Percentiles rank a stretch among this genome's conserved stretches.
phyloP scores from a whole-genome alignment of 345 rosid species.

The Gossypium longicalyx region DNA sequence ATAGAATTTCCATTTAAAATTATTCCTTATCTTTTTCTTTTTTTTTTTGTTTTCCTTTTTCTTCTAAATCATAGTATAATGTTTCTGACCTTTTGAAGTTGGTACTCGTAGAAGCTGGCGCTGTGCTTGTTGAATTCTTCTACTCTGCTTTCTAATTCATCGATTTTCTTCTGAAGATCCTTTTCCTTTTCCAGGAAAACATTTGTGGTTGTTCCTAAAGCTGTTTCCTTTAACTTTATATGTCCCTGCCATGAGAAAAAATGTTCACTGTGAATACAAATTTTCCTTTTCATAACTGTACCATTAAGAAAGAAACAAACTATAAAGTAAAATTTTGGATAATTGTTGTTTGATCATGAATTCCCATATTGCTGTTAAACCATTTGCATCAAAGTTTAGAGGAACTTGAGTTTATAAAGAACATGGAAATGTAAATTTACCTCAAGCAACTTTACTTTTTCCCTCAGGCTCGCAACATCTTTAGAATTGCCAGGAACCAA shows the following conservation, averaged over 20 bases:
- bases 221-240: conserved; percentile 55
- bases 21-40: too few species aligned
- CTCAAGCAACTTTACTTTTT: conserved; percentile 58
- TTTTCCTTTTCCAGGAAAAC: conserved; percentile 58
- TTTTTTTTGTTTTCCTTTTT: background rate
- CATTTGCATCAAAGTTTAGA: background rate
- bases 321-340: background rate
- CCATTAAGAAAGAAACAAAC: background rate
- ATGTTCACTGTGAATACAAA: background rate
- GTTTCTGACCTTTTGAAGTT: conserved; percentile 37
- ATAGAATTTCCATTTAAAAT: background rate
- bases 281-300: background rate
- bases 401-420: background rate
- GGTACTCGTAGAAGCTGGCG: conserved; percentile 16
- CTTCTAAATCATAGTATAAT: background rate
- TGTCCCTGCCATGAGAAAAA: conserved; percentile 48
- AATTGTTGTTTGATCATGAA: background rate
- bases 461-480: conserved; percentile 55
- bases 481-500: conserved; percentile 36
- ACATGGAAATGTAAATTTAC: conserved; percentile 31
- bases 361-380: background rate
- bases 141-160: conserved; percentile 51
- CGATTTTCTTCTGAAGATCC: conserved; percentile 44
- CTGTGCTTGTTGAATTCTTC: conserved; percentile 38
- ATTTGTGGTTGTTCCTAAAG: conserved; percentile 47